Evolutionary conservation across 768 basidiomycete species (phyloP), one percentile per base, ranked within the genome.

Genomic region (Termitomyces sp.): DNA sequence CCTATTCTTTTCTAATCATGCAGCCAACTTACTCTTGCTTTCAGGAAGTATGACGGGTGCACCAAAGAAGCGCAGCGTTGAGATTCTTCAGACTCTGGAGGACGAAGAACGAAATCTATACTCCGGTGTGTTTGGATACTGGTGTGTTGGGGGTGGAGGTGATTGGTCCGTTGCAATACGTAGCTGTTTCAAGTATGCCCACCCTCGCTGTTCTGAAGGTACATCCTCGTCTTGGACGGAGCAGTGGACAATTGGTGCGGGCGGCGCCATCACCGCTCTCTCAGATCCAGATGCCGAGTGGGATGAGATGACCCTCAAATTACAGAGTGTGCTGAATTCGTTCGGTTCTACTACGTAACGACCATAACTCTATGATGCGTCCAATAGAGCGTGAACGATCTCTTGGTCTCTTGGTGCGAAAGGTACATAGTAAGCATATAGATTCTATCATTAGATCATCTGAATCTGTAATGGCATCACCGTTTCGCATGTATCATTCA

Each of bases 1-100:
- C 6, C 15, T 5, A 52, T 25, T 16, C 25, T 5, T 15, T 6
- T n/a, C n/a, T 42, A 9, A 16, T 27, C 15, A 7, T 12, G 16
- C 16, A 25, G 33, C 25, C 50, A 23, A 50, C 10, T 25, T 16
- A 9, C 22, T 29, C 18, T 3, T 35, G 41, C 48, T 29, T 43
- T 41, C 56, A 94, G 93, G 94, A 1, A 94, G 92, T 56, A 98
- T 98, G 95, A 98, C 95, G 2, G 95, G 95, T 33, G 95, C 95
- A 0, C 95, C 95, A 0, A 98, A 98, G 73, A 88, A 96, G 63
- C 86, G 95, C 31, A 92, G 90, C 53, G 87, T 97, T 7, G 90
- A 97, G 69, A 86, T 98, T 33, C 77, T 98, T 7, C 89, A 91
- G 57, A 76, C 75, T 0, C 78, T 97, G 2, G 95, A 98, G 68